A percentile compares a stretch with the other conserved stretches of the same genome.
phyloP scores from a whole-genome alignment of 352 stramenopile genomes.

The Phytopythium montanum region DNA sequence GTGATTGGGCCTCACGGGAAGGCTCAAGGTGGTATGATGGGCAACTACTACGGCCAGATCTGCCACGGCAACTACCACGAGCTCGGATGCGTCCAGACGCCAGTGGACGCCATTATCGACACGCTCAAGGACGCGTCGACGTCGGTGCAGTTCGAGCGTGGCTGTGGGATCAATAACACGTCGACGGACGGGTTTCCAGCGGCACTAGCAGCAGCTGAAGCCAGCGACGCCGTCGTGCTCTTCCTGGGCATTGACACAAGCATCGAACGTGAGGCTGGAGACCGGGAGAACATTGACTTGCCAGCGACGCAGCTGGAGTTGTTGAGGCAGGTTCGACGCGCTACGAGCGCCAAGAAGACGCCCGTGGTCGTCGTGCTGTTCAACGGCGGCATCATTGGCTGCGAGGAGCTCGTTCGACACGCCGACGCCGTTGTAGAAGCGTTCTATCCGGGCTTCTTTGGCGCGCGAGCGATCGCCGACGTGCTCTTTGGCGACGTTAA shows the following conservation, averaged over 20 bases:
- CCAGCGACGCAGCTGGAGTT: slow-evolving; percentile 75
- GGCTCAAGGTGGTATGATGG: slow-evolving; percentile 54
- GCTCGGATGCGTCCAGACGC: slow-evolving; percentile 61
- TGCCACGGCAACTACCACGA: slow-evolving; percentile 72
- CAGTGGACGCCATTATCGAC: slow-evolving; percentile 58
- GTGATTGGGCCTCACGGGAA: slow-evolving; percentile 83
- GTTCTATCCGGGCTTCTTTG: slow-evolving; percentile 84
- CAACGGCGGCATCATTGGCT: slow-evolving; percentile 80
- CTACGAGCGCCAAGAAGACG: slow-evolving; percentile 28
- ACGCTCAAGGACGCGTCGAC: slow-evolving; percentile 38
- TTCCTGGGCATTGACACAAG: slow-evolving; percentile 82
- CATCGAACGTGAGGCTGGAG: slow-evolving; percentile 69
- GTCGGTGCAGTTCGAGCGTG: slow-evolving; percentile 23
- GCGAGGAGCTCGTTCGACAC: slow-evolving; percentile 67
- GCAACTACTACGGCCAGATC: slow-evolving; percentile 87
- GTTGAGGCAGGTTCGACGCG: slow-evolving; percentile 52
- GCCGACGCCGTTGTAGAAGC: slow-evolving; percentile 65
- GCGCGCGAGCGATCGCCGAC: slow-evolving; percentile 72
- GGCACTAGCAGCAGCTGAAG: slow-evolving; percentile 31
- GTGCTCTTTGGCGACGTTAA: slow-evolving; percentile 83
- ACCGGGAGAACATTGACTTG: slow-evolving; percentile 75
- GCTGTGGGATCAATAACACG: slow-evolving; percentile 64
- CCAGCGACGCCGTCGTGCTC: slow-evolving; percentile 59
- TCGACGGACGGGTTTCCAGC: slow-evolving; percentile 49
- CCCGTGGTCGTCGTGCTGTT: slow-evolving; percentile 85